phyloP scores from a whole-genome alignment of 2,329 filamentous ascomycete species.

The Graphium sp. region DNA sequence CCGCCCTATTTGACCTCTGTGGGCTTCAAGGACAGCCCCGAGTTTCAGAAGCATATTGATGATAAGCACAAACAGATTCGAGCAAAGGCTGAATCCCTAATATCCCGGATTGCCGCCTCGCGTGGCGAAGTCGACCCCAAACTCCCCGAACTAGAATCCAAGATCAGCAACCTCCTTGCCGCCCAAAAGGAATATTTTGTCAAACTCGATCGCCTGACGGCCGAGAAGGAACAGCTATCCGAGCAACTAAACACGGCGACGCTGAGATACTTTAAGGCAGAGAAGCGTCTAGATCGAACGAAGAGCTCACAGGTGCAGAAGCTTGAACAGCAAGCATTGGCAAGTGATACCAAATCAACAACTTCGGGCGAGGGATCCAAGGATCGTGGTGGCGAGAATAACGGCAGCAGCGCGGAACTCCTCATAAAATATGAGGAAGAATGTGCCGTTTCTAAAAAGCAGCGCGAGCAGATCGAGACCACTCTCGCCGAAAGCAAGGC shows the following conservation, averaged over 20 bases:
- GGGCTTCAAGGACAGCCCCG: slow-evolving; percentile 43
- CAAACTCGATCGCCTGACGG: slow-evolving; percentile 56
- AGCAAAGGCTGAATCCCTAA: slow-evolving; percentile 53
- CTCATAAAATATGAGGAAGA: slow-evolving; percentile 66
- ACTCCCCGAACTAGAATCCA: slow-evolving; percentile 53
- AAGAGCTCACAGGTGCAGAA: slow-evolving; percentile 85
- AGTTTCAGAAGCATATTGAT: slow-evolving; percentile 71
- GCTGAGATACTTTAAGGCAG: slow-evolving; percentile 81
- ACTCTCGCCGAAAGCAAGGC: slow-evolving; percentile 61
- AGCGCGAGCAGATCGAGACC: slow-evolving; percentile 75
- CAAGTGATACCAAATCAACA: slow-evolving; percentile 38
- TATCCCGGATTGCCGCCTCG: slow-evolving; percentile 33
- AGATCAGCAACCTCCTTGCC: slow-evolving; percentile 59
- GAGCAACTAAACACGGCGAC: slow-evolving; percentile 81
- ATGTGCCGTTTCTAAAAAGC: slow-evolving; percentile 57
- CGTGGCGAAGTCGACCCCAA: slow-evolving; percentile 47
- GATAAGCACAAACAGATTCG: slow-evolving; percentile 63
- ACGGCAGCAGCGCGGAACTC: slow-evolving; percentile 44
- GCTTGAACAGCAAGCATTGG: slow-evolving; percentile 74
- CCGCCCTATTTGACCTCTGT: slow-evolving; percentile 39
- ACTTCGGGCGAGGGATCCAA: slow-evolving; percentile 27
- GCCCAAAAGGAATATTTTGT: slow-evolving; percentile 67
- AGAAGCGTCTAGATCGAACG: slow-evolving; percentile 81
- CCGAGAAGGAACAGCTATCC: slow-evolving; percentile 71
- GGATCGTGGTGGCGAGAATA: slow-evolving; percentile 36